Percentiles rank a stretch among this genome's conserved stretches.
Evolutionary conservation across 352 stramenopile species (phyloP).

Genomic region (Phytophthora ramorum): DNA sequence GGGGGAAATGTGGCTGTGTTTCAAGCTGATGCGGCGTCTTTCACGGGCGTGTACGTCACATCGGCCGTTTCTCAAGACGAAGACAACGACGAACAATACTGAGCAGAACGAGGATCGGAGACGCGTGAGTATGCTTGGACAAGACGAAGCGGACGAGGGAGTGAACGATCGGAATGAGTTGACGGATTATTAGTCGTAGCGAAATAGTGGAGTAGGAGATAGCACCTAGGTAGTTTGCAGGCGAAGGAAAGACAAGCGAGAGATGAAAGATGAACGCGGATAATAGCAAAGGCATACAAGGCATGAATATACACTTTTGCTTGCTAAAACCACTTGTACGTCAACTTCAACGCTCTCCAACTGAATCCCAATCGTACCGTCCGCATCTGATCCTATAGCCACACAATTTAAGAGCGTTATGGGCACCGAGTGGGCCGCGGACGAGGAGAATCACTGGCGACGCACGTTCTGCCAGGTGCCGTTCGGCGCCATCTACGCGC

Average conservation of each 20-base stretch:
- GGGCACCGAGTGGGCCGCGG: constrained; percentile 35
- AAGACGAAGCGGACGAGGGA: constrained; percentile 17
- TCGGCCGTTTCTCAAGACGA: constrained; percentile 21
- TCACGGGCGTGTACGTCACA: constrained; percentile 11
- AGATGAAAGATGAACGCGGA: constrained; percentile 8
- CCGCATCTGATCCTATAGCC: constrained; percentile 3
- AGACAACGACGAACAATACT: constrained; percentile 19
- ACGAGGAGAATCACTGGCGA: constrained; percentile 87
- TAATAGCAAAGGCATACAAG: too few species aligned
- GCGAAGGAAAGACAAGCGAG: constrained; percentile 10
- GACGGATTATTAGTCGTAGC: constrained; percentile 43
- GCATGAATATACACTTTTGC: constrained; percentile 22
- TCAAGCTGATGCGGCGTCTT: constrained; percentile 11
- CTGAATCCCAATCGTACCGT: not conserved
- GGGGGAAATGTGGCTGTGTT: constrained; percentile 9
- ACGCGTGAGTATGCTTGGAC: constrained; percentile 20
- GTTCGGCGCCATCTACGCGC: constrained; percentile 79
- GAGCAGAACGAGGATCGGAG: constrained; percentile 29
- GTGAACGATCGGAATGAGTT: constrained; percentile 4
- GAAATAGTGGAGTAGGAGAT: constrained; percentile 48
- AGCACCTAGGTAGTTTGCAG: constrained; percentile 46
- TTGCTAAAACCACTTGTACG: not conserved
- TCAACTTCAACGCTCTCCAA: constrained; percentile 27
- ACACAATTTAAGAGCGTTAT: constrained; percentile 27
- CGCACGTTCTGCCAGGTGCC: constrained; percentile 90